Percentiles rank a stretch among this genome's conserved stretches.
Evolutionary conservation across 1,284 basidiomycete species (phyloP).

Genomic region (Cronartium quercuum): DNA sequence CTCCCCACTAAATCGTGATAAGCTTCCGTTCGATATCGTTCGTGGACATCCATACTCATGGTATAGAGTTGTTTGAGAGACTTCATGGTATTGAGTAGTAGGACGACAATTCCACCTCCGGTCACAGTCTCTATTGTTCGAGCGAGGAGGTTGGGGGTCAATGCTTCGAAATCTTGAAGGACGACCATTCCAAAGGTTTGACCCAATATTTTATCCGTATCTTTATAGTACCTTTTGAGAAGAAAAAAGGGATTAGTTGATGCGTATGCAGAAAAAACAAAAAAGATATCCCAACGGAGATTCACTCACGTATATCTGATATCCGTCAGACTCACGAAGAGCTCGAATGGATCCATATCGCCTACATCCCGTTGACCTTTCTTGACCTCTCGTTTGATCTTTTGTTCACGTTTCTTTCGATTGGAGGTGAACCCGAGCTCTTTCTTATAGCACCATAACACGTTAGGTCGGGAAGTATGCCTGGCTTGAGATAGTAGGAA

Average conservation of each 20-base stretch:
- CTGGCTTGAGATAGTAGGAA: slow-evolving; percentile 45
- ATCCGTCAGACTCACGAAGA: slow-evolving; percentile 97
- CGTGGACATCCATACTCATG: slow-evolving; percentile 96
- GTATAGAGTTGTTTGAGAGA: slow-evolving; percentile 87
- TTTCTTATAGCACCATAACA: slow-evolving; percentile 48
- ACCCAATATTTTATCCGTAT: slow-evolving; percentile 90
- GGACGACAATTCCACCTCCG: slow-evolving; percentile 86
- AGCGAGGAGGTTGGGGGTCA: slow-evolving; percentile 94
- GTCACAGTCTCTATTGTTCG: slow-evolving; percentile 98
- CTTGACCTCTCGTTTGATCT: slow-evolving; percentile 90
- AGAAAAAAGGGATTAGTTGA: neutral
- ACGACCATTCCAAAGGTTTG: slow-evolving; percentile 98
- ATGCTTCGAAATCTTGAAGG: slow-evolving; percentile 95
- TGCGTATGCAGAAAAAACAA: neutral
- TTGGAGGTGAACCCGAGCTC: slow-evolving; percentile 59
- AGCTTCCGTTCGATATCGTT: slow-evolving; percentile 62
- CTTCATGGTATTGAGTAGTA: slow-evolving; percentile 91
- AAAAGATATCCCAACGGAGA: neutral
- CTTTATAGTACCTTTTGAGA: slow-evolving; percentile 68
- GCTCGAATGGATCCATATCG: slow-evolving; percentile 94
- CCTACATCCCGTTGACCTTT: slow-evolving; percentile 87
- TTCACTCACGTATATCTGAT: slow-evolving; percentile 65
- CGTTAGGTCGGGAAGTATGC: slow-evolving; percentile 45
- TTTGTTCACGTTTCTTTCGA: slow-evolving; percentile 90
- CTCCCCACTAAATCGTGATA: slow-evolving; percentile 85